Base-by-base conservation (phyloP, 305 asterid species). In the Fraxinus baroniana region DNA sequence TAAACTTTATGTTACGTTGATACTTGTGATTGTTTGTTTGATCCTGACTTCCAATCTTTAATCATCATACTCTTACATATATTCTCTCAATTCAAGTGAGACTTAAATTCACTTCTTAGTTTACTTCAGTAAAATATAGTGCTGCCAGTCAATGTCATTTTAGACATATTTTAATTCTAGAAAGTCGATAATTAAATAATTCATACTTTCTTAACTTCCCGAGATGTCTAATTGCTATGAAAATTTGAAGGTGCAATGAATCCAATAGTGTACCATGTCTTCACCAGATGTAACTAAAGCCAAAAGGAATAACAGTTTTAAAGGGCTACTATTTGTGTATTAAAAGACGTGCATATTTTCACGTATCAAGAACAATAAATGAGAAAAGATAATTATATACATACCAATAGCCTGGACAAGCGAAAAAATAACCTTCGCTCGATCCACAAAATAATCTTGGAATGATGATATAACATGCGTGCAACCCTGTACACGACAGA, bases 371-470 rank as follows among this genome's bases (percentile, higher is more conserved):
- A 80, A 32, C 7, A 24, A 80, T 4, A 49, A 37, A 80, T 33
- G 49, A 66, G 7, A 41, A 37, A 17, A 8, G n/a, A 26, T 72
- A 46, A 33, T 9, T 20, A 60, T 20, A 78, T 28, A 81, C 89
- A 44, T 88, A 95, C 98, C 98, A 52, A 95, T 89, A 73, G 98
- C 98, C 89, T 95, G 98, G 9, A 94, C 95, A 33, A 95, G 97
- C 9, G 90, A 91, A 78, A 90, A 28, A 75, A 95, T 91, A 83
- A 91, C 89, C 83, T 82, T 92, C 77, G 83, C 94, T 44, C 97
- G 90, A 80, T 90, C 93, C 82, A 87, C 60, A 28, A 91, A 84
- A 82, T 91, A 92, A 7, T 80, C 91, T 84, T 85, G 93, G 82
- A 87, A 94, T 10, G 98, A 85, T 8, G 94, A 66, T 76, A 62